Evolutionary conservation across 345 rosid species (phyloP), one percentile per base, ranked within the genome.

Genomic region (Clarkia xantiana): DNA sequence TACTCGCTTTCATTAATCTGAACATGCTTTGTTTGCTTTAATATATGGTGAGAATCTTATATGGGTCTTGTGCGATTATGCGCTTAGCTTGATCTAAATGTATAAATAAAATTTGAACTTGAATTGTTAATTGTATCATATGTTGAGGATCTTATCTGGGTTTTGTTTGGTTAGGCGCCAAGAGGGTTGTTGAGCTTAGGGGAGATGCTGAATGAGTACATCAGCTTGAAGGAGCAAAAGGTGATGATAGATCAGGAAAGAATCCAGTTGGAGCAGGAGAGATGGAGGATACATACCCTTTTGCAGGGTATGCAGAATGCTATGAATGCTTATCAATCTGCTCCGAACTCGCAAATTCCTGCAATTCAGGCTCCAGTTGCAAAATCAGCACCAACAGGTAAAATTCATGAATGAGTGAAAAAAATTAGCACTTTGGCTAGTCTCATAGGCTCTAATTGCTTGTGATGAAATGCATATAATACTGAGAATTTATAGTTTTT

Each of bases 291-390:
- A 18, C 82, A 81, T 1, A 41, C 64, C 13, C 78, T 90, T 1
- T 52, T 90, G 59, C 76, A 74, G 18, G 84, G 90, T 1, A 78
- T 86, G 86, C 94, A 90, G 49, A 69, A 66, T 45, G 86, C 69
- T 7, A 72, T 90, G 94, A 76, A 72, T 43, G 54, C 61, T 61
- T 86, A 77, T 60, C 86, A 86, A 7, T 5, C 6, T 7, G 62
- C 57, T 11, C 29, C n/a, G 9, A 16, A 18, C 18, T 46, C 62
- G n/a, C 49, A 77, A 14, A 47, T 62, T 11, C 77, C 77, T 0
- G 10, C 49, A 44, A 53, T 70, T 18, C 77, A 64, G 42, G 64
- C 62, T 9, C 60, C 62, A n/a, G 51, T 38, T 3, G 40, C 60
- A 2, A 61, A 49, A 19, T 18, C 76, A 18, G 44, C 36, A 22